Percentiles rank a stretch among this genome's conserved stretches.
These are phyloP conservation scores for Myxozyma melibiosi DNA, from an alignment of 805 yeast genomes.

Conservation along the genomic window DNA sequence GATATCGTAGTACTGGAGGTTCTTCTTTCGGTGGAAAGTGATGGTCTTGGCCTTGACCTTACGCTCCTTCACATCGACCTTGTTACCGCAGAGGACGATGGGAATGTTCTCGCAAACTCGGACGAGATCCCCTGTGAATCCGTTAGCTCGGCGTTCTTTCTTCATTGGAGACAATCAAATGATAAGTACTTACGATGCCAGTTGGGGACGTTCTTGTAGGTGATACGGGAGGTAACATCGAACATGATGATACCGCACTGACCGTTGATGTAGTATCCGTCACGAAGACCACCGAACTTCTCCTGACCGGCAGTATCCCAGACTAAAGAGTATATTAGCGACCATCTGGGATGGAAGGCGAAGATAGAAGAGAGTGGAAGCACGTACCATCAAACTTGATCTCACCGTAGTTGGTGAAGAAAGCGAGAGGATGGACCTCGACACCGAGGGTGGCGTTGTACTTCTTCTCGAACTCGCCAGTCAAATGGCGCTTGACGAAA, in stretches of 20 bases:
- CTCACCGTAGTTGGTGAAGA: conserved; percentile 98
- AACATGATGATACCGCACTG: conserved; percentile 99
- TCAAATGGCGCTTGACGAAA: conserved; percentile 98
- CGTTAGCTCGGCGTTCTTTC: neutral
- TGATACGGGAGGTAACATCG: conserved; percentile 98
- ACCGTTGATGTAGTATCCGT: conserved; percentile 99
- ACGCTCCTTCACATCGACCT: conserved; percentile 99
- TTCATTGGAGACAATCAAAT: too few species aligned
- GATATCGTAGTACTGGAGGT: conserved; percentile 98
- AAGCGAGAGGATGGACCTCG: conserved; percentile 97
- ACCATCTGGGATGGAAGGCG: neutral
- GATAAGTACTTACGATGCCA: conserved; percentile 76
- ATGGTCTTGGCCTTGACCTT: conserved; percentile 99
- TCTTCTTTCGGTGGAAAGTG: conserved; percentile 99
- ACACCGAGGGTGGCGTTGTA: conserved; percentile 99
- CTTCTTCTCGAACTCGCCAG: conserved; percentile 94
- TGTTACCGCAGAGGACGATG: conserved; percentile 98
- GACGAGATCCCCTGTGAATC: conserved; percentile 65
- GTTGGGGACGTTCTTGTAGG: conserved; percentile 99
- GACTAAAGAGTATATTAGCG: conserved; percentile 48
- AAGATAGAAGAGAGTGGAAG: neutral
- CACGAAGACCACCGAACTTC: conserved; percentile 99
- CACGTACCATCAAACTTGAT: conserved; percentile 74
- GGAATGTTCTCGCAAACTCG: conserved; percentile 99
- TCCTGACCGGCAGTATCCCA: conserved; percentile 99